Evolutionary conservation across 176 grass and related monocot species (phyloP), one percentile per base, ranked within the genome.

Genomic region (Musa troglodytarum): DNA sequence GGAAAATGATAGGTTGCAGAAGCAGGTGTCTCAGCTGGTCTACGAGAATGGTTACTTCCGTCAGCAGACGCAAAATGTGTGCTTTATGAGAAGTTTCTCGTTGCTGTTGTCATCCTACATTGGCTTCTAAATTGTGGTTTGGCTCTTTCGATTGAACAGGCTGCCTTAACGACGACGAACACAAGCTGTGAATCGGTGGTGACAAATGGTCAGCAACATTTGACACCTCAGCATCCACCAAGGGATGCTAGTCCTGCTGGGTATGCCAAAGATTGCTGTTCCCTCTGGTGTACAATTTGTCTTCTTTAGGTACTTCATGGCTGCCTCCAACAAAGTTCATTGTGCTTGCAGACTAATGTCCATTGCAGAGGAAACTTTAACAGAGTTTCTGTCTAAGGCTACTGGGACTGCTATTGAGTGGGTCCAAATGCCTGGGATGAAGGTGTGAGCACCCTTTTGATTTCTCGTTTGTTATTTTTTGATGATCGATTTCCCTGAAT

Each of bases 371-470:
- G 87, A 93, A 77, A 89, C 90, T 63, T 22, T 93, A 79, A 83
- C 84, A 74, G 84, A 89, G 85, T 93, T 93, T 85, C 85, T 93
- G 73, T 89, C 87, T 70, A 93, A 93, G 85, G 90, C 90, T 71
- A 93, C 90, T 58, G 90, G 90, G 68, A 93, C 90, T 74, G 80
- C 90, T 81, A 77, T 93, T 21, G 85, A 93, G 85, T 93, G 90
- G 90, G 80, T 93, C 78, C 90, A 87, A 81, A 93, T 89, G 87
- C 85, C 90, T 76, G 90, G 90, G 87, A 93, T 93, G 90, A 93
- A 93, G 90, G 90, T 92, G 43, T 69, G 62, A 52, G 8, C 14
- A 8, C 21, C 24, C 12, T 68, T 14, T 69, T n/a, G 34, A 50
- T 10, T 65, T 15, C 57, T 61, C 8, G 5, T 17, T 21, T 53